Evolutionary conservation across 2,329 filamentous ascomycete species (phyloP).

Genomic region (Penicillium capsulatum): DNA sequence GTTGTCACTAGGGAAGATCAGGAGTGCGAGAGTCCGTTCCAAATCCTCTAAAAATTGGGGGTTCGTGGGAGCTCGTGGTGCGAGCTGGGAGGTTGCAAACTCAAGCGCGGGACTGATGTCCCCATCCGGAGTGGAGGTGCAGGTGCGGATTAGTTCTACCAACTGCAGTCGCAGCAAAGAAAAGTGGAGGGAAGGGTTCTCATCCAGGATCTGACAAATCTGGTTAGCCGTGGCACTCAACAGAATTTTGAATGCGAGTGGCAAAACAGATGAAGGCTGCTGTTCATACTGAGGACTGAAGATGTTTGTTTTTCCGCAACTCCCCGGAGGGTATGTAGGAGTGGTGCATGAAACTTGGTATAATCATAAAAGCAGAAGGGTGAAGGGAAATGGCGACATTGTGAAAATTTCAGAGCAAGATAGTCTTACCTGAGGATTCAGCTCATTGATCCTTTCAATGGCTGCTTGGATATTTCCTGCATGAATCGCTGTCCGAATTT

Average conservation of each 20-base stretch:
- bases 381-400: conserved; percentile 9
- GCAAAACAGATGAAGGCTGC: conserved; percentile 24
- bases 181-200: conserved; percentile 79
- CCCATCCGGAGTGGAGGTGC: conserved; percentile 60
- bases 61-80: conserved; percentile 78
- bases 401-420: too few relatives aligned
- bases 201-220: conserved; percentile 71
- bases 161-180: conserved; percentile 83
- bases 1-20: conserved; percentile 81
- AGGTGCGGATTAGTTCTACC: conserved; percentile 82
- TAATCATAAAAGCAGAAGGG: conserved; percentile 76
- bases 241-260: conserved; percentile 5
- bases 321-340: conserved; percentile 78
- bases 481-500: conserved; percentile 81
- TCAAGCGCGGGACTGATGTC: conserved; percentile 76
- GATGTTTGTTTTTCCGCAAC: conserved; percentile 79
- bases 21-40: conserved; percentile 85
- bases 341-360: conserved; percentile 99
- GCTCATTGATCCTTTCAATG: conserved; percentile 80
- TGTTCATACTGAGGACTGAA: conserved; percentile 87
- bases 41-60: conserved; percentile 78
- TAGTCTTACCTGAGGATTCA: conserved; percentile 78
- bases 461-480: conserved; percentile 79
- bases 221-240: conserved; percentile 22
- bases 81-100: conserved; percentile 83